Percentiles rank a stretch among this genome's conserved stretches.
Evolutionary conservation across 257 asterid genomes (phyloP).

Genomic region (Solanum sejunctum): DNA sequence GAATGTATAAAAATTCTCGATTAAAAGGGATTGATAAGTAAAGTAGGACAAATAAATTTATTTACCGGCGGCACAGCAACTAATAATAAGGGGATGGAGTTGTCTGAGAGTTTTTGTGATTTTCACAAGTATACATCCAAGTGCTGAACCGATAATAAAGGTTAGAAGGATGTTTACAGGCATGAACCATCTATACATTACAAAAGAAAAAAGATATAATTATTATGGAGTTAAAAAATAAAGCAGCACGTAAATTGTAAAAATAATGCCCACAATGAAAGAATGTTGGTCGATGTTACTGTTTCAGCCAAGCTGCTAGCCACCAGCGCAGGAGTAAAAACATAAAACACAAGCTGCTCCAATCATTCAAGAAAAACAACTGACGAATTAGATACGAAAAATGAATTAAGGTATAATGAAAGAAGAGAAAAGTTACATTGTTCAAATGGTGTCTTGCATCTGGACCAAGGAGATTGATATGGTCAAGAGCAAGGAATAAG

Average conservation of each 20-base stretch:
- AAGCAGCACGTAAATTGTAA: neutral
- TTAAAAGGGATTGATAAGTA: too few relatives aligned
- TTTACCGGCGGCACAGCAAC: conserved; percentile 30
- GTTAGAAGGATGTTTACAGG: conserved; percentile 24
- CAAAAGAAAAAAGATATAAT: neutral
- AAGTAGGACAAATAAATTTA: too few relatives aligned
- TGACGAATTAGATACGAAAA: neutral
- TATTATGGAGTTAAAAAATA: neutral
- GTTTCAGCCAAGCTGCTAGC: conserved; percentile 21
- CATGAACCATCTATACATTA: conserved; percentile 22
- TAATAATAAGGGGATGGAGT: conserved; percentile 22
- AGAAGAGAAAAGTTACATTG: conserved; percentile 3
- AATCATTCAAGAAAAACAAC: neutral
- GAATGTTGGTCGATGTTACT: conserved; percentile 12
- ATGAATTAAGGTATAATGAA: neutral
- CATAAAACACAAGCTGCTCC: conserved; percentile 23
- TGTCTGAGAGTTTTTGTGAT: conserved; percentile 11
- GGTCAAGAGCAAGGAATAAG: conserved; percentile 17
- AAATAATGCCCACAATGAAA: conserved; percentile 7
- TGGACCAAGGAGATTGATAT: conserved; percentile 9
- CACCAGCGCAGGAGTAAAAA: conserved; percentile 19
- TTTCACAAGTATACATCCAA: conserved; percentile 25
- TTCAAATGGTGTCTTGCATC: conserved; percentile 18
- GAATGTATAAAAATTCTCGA: too few relatives aligned
- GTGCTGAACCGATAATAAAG: conserved; percentile 16